Evolutionary conservation across 345 rosid genomes (phyloP).

Genomic region (Heritiera fomes): DNA sequence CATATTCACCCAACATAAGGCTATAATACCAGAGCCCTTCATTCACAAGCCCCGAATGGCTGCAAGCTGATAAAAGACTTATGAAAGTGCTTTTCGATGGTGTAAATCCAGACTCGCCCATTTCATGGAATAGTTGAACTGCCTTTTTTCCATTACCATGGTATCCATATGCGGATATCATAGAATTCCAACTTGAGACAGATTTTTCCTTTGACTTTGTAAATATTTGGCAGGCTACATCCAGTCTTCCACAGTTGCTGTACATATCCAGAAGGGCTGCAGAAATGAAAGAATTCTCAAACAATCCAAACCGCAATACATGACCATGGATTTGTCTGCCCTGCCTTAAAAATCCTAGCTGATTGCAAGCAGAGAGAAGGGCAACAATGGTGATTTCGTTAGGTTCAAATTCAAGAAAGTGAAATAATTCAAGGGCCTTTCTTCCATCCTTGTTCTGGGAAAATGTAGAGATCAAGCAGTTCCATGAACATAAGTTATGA

Average conservation of each 20-base stretch:
- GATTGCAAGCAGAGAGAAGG: constrained; percentile 58
- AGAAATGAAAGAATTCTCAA: constrained; percentile 37
- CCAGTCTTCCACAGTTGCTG: constrained; percentile 59
- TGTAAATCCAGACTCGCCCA: constrained; percentile 36
- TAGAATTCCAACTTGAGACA: constrained; percentile 56
- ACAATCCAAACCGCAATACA: constrained; percentile 41
- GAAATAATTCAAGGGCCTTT: constrained; percentile 52
- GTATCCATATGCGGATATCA: constrained; percentile 58
- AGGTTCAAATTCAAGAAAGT: constrained; percentile 41
- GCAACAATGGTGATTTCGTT: constrained; percentile 59
- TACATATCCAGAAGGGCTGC: constrained; percentile 68
- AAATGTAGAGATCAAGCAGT: constrained; percentile 63
- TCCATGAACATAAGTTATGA: constrained; percentile 67
- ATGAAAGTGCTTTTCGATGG: constrained; percentile 61
- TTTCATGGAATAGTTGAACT: constrained; percentile 38
- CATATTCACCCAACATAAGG: constrained; percentile 41
- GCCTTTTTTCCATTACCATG: constrained; percentile 60
- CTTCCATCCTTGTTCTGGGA: constrained; percentile 58
- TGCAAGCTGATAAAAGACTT: constrained; percentile 57
- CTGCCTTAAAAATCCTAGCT: constrained; percentile 43
- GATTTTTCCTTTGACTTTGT: constrained; percentile 41
- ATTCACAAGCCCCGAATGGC: constrained; percentile 63
- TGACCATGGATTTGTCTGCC: constrained; percentile 58
- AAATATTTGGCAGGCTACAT: constrained; percentile 50
- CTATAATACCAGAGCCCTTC: constrained; percentile 53